Percentiles rank a stretch among this genome's conserved stretches.
phyloP scores from a whole-genome alignment of 176 grass and related monocot genomes.

The Cenchrus americanus region DNA sequence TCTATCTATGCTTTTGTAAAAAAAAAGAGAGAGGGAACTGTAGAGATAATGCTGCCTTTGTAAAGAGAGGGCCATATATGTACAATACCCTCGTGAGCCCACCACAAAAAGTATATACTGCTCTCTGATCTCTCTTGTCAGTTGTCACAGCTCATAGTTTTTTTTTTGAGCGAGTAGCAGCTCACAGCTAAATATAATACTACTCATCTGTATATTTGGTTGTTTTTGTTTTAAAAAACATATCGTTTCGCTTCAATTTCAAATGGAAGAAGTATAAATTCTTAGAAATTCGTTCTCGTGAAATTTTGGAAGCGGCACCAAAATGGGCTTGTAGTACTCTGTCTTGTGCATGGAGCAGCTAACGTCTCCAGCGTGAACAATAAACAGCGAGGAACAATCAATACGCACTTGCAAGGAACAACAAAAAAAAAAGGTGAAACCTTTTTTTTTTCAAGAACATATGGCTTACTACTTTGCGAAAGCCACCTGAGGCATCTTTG shows the following conservation, averaged over 20 bases:
- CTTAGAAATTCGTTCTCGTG: too few species aligned
- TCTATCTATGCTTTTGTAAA: not conserved
- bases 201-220: too few species aligned
- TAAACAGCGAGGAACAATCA: not conserved
- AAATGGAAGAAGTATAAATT: not conserved
- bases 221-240: not conserved
- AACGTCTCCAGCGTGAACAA: not conserved
- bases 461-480: not conserved
- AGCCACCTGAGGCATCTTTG: constrained; percentile 7
- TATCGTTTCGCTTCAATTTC: not conserved
- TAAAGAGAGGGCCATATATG: not conserved
- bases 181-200: not conserved
- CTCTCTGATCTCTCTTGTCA: not conserved
- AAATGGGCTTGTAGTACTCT: too few species aligned
- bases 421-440: not conserved
- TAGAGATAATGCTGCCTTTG: not conserved
- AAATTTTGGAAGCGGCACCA: too few species aligned
- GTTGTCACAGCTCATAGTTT: not conserved
- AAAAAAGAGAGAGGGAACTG: not conserved
- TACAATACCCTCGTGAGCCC: not conserved
- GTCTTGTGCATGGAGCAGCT: not conserved
- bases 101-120: not conserved
- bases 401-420: not conserved
- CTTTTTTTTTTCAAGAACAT: not conserved
- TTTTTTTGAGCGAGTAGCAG: too few species aligned